Base-by-base conservation (phyloP, 2,329 filamentous ascomycete genomes). In the Celoporthe dispersa region DNA sequence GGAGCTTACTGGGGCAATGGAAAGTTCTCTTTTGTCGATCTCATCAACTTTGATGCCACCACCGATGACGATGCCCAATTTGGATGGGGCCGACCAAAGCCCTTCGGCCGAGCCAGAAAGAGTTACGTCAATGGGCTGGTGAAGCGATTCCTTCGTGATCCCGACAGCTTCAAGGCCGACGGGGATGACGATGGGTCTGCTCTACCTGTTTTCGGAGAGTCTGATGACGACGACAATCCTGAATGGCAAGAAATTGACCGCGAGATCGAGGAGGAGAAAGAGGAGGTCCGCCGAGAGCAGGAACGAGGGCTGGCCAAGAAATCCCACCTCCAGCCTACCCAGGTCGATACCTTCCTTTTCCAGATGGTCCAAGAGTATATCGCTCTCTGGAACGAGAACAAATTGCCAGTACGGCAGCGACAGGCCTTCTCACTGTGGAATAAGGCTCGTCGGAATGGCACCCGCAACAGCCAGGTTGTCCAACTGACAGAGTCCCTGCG, bases 391-490 rank as follows among this genome's bases (percentile, higher is more conserved):
- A 79, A 79, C n/a, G 77, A 82, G n/a, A 81, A 80, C 1, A 89
- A 89, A 73, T 81, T 88, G 8, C 86, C 88, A 0, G 86, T 82
- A 66, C 81, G 87, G 19, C 80, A 88, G 68, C 78, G 77, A 6
- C 89, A 84, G 69, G 91, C 91, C 0, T 85, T 87, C 75, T 79
- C 76, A 3, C 73, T 91, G 2, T 97, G 93, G 93, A 80, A 77
- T 3, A 73, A 83, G 53, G 87, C 87, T 39, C 87, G 84, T 65
- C 82, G 80, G 12, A 77, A 79, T 57, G 79, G 80, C 75, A 78
- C 77, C 73, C 80, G 81, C 41, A 78, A 79, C 16, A 68, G 72
- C 1, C 80, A 85, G 35, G 84, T 90, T 25, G 77, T 81, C 1
- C 73, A 75, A 9, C 82, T 86, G n/a, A 80, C 81, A 12, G 75